Base-by-base conservation (phyloP, 1,284 basidiomycete genomes). In the Puccinia brachypodii region DNA sequence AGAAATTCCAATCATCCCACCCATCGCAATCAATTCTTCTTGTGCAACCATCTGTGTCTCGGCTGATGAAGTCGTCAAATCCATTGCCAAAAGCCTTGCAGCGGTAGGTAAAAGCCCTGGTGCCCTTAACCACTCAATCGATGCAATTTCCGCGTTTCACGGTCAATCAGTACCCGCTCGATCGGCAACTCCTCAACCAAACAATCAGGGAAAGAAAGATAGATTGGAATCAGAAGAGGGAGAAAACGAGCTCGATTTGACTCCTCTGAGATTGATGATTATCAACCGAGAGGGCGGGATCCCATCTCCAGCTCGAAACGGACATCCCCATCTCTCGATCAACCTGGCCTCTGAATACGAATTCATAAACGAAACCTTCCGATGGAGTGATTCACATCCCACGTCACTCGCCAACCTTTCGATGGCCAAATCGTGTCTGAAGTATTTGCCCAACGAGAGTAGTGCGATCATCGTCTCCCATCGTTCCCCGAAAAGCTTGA, bases 201-300 rank as follows among this genome's bases (percentile, higher is more conserved):
- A 87, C 84, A 14, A 56, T 62, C 50, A n/a, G 25, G 25, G 3
- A 22, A 22, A 56, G 25, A 38, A 42, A 73, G n/a, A 53, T 28
- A 22, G 71, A 79, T 42, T 81, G 85, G 62, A 25, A 16, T 76
- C 79, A 31, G 68, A 73, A 56, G 22, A 56, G 25, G 47, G 36
- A 22, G 69, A 72, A 38, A 81, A 71, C 28, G 72, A 64, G 53
- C 66, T 94, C 31, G 92, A 96, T 87, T 89, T 96, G 82, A 94
- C 93, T 6, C 95, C 97, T 0, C 88, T 97, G 82, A 93, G 97
- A 31, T 90, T 99, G 83, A 96, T 99, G 92, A 93, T 99, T 86
- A 98, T 99, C 87, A 98, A 96, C 87, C 91, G 93, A 28, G 94
- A 98, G 88, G 97, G 97, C 28, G 97, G 97, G 42, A 92, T 99